Conservation (phyloP, 2,329 filamentous ascomycete genomes). For the Talaromyces sp. region DNA sequence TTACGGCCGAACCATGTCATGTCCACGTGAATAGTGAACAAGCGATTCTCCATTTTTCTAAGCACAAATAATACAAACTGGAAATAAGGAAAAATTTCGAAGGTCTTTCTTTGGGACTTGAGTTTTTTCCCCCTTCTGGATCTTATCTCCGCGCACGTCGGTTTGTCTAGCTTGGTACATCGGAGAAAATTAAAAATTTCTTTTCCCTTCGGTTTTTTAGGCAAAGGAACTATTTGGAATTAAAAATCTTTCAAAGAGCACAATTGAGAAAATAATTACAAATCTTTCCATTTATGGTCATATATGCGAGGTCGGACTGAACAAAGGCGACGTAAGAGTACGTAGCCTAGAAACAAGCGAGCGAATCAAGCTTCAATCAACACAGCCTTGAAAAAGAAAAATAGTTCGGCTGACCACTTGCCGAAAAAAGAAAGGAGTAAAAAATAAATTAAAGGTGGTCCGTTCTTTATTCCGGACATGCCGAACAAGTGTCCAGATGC, state of each 20-base stretch:
- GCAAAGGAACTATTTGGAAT: neutral
- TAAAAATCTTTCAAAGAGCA: neutral
- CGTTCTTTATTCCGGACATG: neutral
- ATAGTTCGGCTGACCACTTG: neutral
- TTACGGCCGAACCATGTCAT: neutral
- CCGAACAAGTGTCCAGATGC: neutral
- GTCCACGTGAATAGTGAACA: neutral
- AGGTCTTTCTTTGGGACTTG: neutral
- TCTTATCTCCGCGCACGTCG: neutral
- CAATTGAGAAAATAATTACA: neutral
- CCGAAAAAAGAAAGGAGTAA: neutral
- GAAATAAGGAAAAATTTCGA: neutral
- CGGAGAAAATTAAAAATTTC: neutral
- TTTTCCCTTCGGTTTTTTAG: neutral
- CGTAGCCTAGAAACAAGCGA: neutral
- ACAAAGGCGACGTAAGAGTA: neutral
- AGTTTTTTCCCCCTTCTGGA: neutral
- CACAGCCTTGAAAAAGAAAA: neutral
- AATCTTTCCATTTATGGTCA: neutral
- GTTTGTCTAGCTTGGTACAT: neutral
- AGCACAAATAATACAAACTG: neutral
- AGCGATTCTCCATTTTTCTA: neutral
- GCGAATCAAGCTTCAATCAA: neutral
- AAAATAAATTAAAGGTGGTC: neutral
- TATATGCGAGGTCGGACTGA: neutral